Conservation (phyloP, 805 yeast species). For the Starmerella powellii region DNA sequence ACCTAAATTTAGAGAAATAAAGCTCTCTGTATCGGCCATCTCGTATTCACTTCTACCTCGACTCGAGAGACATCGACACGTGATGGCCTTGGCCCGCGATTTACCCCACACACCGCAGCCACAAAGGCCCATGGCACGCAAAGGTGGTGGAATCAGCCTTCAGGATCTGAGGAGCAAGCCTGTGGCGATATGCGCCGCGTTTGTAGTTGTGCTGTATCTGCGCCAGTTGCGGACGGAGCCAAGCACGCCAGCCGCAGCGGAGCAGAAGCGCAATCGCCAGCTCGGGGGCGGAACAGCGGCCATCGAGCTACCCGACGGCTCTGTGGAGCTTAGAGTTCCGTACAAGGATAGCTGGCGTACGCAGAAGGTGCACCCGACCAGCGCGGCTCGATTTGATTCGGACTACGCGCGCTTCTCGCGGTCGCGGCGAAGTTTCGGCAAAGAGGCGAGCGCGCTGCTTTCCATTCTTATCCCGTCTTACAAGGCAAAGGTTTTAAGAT, state of each 20-base stretch:
- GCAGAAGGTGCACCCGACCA: slow-evolving; percentile 6
- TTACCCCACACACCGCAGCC: background rate
- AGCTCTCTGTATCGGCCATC: too few relatives aligned
- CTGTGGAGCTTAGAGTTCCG: background rate
- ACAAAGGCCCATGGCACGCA: slow-evolving; percentile 1
- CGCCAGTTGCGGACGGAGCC: background rate
- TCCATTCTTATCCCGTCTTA: slow-evolving; percentile 68
- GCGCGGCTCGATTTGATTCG: slow-evolving; percentile 14
- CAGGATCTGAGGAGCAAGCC: slow-evolving; percentile 4
- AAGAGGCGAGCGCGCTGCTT: slow-evolving; percentile 67
- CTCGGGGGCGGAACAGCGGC: background rate
- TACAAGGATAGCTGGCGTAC: background rate
- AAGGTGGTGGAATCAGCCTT: background rate
- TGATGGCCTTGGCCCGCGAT: background rate
- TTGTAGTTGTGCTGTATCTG: background rate
- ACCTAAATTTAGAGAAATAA: too few relatives aligned
- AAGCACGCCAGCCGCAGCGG: too few relatives aligned
- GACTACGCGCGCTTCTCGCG: slow-evolving; percentile 16
- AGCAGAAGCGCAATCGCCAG: background rate
- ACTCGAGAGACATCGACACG: too few relatives aligned
- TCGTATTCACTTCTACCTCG: too few relatives aligned
- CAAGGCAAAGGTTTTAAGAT: slow-evolving; percentile 51
- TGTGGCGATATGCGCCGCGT: slow-evolving; percentile 1
- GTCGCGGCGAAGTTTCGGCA: slow-evolving; percentile 49
- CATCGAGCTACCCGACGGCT: background rate